Conservation (phyloP, 331 rosid genomes). For the Malus hybrid region DNA sequence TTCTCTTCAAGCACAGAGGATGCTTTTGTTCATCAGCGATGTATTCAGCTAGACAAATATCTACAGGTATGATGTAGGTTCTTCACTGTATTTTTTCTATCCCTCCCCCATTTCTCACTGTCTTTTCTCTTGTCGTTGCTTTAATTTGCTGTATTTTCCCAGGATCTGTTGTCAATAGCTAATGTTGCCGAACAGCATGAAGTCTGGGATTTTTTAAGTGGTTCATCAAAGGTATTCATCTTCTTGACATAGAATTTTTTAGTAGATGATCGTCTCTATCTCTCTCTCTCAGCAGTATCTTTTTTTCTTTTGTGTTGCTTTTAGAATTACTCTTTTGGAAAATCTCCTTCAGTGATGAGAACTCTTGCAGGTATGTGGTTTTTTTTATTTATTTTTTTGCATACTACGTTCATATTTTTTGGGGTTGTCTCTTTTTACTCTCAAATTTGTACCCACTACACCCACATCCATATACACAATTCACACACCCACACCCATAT, state of each 20-base stretch:
- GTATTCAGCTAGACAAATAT: conserved; percentile 92
- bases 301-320: background rate
- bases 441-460: background rate
- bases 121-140: conserved; percentile 2
- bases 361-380: conserved; percentile 80
- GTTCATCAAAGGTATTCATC: conserved; percentile 74
- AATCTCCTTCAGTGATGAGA: conserved; percentile 85
- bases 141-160: conserved; percentile 17
- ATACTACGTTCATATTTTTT: background rate
- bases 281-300: background rate
- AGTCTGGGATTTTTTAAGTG: conserved; percentile 94
- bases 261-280: background rate
- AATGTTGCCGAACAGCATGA: conserved; percentile 91
- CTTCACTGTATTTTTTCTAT: background rate
- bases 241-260: conserved; percentile 12
- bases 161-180: conserved; percentile 94
- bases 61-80: conserved; percentile 51
- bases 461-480: background rate
- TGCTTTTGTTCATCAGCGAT: conserved; percentile 95
- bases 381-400: conserved; percentile 15
- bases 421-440: background rate
- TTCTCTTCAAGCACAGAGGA: conserved; percentile 98
- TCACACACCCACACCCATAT: background rate
- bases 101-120: background rate
- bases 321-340: conserved; percentile 91